Base-by-base conservation (phyloP, 208 protist genomes). In the Trypanosoma caninum region DNA sequence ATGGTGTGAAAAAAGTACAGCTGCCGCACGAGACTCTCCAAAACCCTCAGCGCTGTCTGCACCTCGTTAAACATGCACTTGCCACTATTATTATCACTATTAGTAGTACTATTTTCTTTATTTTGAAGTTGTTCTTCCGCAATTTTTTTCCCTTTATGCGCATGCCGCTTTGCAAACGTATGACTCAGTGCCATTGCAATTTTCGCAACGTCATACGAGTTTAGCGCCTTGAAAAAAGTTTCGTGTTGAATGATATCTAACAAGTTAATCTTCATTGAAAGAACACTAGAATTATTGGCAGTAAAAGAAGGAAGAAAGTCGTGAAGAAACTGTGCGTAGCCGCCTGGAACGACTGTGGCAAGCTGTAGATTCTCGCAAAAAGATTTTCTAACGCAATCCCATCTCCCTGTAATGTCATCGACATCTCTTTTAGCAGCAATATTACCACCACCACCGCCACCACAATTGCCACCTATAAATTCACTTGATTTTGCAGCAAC, bases 251-350 rank as follows among this genome's bases (percentile, higher is more conserved):
- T 18, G 18, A 58, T 27, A 27, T 35, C 3, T 9, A 72, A 33
- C 2, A 69, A 1, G 9, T 14, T 18, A 9, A 50, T 4, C 2
- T 30, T 33, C 6, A 50, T 13, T 18, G 18, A 7, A 14, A 25
- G 25, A 38, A 14, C 35, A 14, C 5, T 14, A 14, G 8, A 33
- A 18, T 59, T 20, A 30, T 53, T 20, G 1, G 3, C 23, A 45
- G 8, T 11, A 51, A 68, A 52, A 13, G 13, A 22, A 20, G 47
- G 38, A 50, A 76, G 47, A 31, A 71, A 76, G 27, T 69, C 69
- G 52, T 55, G 47, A 13, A 76, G 30, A 65, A 76, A 76, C 33
- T 69, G 60, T 42, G 69, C 69, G 37, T 71, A 76, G 5, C 62
- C 69, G 44, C 69, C 69, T 23, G 69, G 54, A 25, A 69, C 63